Base-by-base conservation (phyloP, 257 asterid genomes). In the Fraxinus pennsylvanica region DNA sequence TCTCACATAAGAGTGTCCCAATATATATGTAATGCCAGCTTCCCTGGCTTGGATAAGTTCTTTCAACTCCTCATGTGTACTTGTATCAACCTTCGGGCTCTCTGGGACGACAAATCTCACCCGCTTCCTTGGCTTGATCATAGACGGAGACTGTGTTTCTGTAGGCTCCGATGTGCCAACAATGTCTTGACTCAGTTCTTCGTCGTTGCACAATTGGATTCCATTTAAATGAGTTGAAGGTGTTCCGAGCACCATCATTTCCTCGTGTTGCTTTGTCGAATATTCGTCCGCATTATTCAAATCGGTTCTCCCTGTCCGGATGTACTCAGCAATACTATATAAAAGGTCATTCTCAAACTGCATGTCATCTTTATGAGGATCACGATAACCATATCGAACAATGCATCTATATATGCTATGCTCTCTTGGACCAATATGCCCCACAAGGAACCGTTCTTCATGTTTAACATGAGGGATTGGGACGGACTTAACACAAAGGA, bases 11-110 rank as follows among this genome's bases (percentile, higher is more conserved):
- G 94, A 92, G 79, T 92, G 97, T 38, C 99, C 99, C 78, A 94
- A 47, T 5, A 94, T 92, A 77, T 92, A 91, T 0, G 99, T 96
- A 30, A 93, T 70, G 9, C 99, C 99, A 0, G 92, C 92, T 76
- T 94, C 99, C 75, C 97, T 85, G 21, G 97, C 99, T 65, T 94
- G 97, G 93, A 89, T 88, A 68, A 94, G 74, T 9, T 90, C 99
- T 13, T 84, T 57, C 82, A 94, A 63, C 84, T 94, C 99, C 75
- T 87, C 92, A 0, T 86, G 87, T 0, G 88, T 82, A 3, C 70
- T 86, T 30, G 72, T 21, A 8, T 89, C 92, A 15, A 91, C 87
- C 78, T 72, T 81, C 0, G 92, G 90, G 78, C 87, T 88, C 81
- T 92, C 96, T 0, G 97, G 97, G 7, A 91, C 78, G 1, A 91